Evolutionary conservation across 2,329 filamentous ascomycete species (phyloP).

Genomic region (Alternaria postmessia): DNA sequence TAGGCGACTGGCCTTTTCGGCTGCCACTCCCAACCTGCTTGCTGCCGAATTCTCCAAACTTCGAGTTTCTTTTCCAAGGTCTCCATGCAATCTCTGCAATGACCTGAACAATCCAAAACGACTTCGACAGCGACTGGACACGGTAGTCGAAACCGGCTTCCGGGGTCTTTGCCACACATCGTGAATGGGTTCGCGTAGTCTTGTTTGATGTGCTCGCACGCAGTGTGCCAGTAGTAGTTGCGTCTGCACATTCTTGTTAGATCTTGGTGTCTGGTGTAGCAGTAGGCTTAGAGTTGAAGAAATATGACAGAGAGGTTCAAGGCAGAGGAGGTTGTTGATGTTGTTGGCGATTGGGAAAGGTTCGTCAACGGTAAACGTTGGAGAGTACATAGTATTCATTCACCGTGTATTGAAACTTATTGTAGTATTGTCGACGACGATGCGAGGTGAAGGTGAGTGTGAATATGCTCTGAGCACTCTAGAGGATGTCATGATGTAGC

Average conservation of each 20-base stretch:
- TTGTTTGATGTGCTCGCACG: not conserved
- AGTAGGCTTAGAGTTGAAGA: not conserved
- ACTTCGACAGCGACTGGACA: not conserved
- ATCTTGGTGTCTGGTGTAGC: not conserved
- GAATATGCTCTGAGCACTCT: not conserved
- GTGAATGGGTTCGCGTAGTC: not conserved
- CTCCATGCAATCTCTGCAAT: not conserved
- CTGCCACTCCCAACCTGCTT: not conserved
- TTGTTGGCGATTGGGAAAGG: not conserved
- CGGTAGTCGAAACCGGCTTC: not conserved
- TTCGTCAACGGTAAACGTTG: not conserved
- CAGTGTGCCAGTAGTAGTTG: not conserved
- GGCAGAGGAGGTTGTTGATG: not conserved
- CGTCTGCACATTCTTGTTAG: conserved; percentile 4
- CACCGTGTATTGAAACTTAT: not conserved
- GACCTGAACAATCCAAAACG: not conserved
- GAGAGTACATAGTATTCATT: not conserved
- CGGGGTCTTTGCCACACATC: not conserved
- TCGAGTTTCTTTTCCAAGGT: not conserved
- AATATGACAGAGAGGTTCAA: not conserved
- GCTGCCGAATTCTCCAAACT: not conserved
- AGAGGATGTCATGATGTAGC: not conserved
- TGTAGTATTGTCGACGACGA: not conserved
- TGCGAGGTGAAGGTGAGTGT: not conserved
- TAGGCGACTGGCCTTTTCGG: not conserved